These are phyloP conservation scores for Thalassiosira delicatula DNA, from an alignment of 352 stramenopile species.

Conservation along the genomic window DNA sequence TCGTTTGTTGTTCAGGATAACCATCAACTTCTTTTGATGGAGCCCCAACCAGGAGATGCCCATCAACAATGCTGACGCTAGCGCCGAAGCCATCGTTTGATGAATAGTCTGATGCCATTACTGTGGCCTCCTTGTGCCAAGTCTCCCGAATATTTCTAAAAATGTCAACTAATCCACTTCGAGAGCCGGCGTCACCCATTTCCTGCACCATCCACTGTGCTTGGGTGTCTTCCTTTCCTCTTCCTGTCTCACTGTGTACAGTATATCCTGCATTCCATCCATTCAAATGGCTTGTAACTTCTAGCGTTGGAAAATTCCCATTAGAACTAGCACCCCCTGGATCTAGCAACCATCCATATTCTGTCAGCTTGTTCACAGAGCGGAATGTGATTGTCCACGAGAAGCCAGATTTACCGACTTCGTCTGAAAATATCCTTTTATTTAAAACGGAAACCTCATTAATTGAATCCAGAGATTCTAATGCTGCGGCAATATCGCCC, in stretches of 20 bases:
- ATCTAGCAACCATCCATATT: conserved; percentile 69
- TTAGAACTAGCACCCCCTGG: conserved; percentile 43
- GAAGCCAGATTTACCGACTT: conserved; percentile 59
- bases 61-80: conserved; percentile 54
- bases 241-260: conserved; percentile 63
- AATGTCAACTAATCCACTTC: conserved; percentile 59
- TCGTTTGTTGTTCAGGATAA: conserved; percentile 66
- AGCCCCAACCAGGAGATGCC: conserved; percentile 67
- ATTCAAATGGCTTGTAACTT: conserved; percentile 63
- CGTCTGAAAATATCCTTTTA: conserved; percentile 44
- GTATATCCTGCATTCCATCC: conserved; percentile 62
- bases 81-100: conserved; percentile 66
- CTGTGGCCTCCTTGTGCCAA: conserved; percentile 65
- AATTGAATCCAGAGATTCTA: conserved; percentile 72
- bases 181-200: conserved; percentile 63
- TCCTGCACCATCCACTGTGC: conserved; percentile 66
- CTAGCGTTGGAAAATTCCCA: conserved; percentile 65
- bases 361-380: conserved; percentile 65
- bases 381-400: conserved; percentile 73
- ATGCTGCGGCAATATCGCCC: conserved; percentile 48
- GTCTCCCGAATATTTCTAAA: conserved; percentile 49
- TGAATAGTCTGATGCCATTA: conserved; percentile 62
- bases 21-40: conserved; percentile 73
- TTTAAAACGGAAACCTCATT: conserved; percentile 66
- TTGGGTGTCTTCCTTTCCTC: conserved; percentile 64